These are phyloP conservation scores for Gardenia jasminoides DNA, from an alignment of 257 asterid genomes.

Conservation along the genomic window DNA sequence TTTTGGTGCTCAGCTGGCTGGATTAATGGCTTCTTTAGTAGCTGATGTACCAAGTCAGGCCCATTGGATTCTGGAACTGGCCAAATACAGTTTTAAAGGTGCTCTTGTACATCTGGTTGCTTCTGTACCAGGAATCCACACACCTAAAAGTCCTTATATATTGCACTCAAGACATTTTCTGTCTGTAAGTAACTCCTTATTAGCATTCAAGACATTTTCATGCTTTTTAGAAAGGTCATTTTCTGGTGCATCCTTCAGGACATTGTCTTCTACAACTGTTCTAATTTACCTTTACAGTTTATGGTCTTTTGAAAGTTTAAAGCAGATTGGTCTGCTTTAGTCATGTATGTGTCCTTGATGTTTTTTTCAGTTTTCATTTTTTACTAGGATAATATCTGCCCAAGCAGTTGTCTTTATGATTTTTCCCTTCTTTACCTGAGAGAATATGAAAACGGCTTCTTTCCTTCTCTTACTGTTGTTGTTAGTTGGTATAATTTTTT, in stretches of 20 bases:
- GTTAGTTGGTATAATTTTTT: neutral
- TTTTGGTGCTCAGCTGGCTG: conserved; percentile 82
- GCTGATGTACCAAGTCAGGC: conserved; percentile 83
- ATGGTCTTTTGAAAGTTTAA: too few relatives aligned
- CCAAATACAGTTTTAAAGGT: conserved; percentile 58
- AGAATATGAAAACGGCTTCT: neutral
- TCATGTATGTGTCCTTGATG: neutral
- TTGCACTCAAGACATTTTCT: conserved; percentile 44
- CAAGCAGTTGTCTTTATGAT: too few relatives aligned
- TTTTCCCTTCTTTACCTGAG: neutral
- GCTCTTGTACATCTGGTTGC: conserved; percentile 75
- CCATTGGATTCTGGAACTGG: conserved; percentile 71
- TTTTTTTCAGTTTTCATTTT: too few relatives aligned
- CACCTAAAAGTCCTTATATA: conserved; percentile 43
- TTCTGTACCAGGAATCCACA: conserved; percentile 81
- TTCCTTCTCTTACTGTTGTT: neutral
- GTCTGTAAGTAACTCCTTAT: conserved; percentile 43
- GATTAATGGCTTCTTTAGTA: conserved; percentile 71
- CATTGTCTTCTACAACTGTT: neutral
- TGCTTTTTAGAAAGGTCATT: neutral
- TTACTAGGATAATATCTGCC: too few relatives aligned
- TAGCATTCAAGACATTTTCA: neutral
- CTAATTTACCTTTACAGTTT: neutral
- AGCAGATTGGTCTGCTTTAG: neutral
- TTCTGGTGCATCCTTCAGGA: neutral